Conservation (phyloP, 805 yeast genomes). For the Pichia deserticola region DNA sequence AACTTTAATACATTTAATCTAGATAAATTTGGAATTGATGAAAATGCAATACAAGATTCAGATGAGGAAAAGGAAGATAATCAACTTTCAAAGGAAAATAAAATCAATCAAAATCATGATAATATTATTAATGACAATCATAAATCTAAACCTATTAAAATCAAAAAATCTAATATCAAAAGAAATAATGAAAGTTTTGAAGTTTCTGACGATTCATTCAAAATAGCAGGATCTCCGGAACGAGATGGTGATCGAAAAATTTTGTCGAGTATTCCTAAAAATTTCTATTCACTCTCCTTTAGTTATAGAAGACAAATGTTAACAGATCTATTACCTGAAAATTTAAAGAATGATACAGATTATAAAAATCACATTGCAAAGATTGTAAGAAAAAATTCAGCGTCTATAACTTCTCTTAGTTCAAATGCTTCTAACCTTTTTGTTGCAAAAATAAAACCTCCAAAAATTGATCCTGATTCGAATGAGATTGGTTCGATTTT, state of each 20-base stretch:
- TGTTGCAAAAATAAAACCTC: constrained; percentile 8
- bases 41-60: constrained; percentile 4
- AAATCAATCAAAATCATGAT: neutral
- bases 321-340: constrained; percentile 22
- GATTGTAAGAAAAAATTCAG: constrained; percentile 23
- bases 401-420: constrained; percentile 10
- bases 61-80: constrained; percentile 1
- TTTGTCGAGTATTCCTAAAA: constrained; percentile 38
- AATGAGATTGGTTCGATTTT: constrained; percentile 68
- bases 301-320: constrained; percentile 39
- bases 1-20: constrained; percentile 39
- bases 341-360: constrained; percentile 20
- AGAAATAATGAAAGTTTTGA: constrained; percentile 5
- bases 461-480: constrained; percentile 8
- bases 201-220: constrained; percentile 16
- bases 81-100: neutral
- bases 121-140: too few relatives aligned
- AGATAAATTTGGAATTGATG: constrained; percentile 15
- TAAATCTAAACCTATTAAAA: constrained; percentile 26
- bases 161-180: constrained; percentile 4
- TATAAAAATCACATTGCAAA: constrained; percentile 27
- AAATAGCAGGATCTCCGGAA: constrained; percentile 26
- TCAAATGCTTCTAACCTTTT: constrained; percentile 16
- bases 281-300: constrained; percentile 45
- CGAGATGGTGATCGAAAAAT: constrained; percentile 34